phyloP scores from a whole-genome alignment of 768 basidiomycete species.

The Pulveroboletus sp. region DNA sequence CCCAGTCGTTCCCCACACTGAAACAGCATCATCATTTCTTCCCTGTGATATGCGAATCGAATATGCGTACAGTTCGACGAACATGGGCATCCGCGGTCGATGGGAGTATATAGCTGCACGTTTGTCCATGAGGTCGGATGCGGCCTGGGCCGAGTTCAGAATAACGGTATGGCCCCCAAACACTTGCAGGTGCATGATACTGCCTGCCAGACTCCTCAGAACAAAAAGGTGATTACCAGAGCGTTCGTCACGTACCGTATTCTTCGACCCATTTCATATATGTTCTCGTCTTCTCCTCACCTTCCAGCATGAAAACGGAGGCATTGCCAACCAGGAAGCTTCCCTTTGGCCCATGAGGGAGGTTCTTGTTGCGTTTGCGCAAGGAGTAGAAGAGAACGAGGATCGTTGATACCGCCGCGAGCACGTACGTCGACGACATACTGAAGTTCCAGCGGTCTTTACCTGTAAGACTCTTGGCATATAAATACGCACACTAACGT shows the following conservation, averaged over 20 bases:
- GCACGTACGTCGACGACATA: not conserved
- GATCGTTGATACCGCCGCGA: not conserved
- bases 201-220: not conserved
- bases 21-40: not conserved
- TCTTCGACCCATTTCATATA: not conserved
- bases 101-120: not conserved
- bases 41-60: not conserved
- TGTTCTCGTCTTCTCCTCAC: not conserved
- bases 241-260: not conserved
- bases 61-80: not conserved
- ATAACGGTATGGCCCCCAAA: conserved; percentile 22
- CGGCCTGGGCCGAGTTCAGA: conserved; percentile 30
- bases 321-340: not conserved
- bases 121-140: not conserved
- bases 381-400: not conserved
- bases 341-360: not conserved
- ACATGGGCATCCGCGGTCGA: not conserved
- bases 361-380: not conserved
- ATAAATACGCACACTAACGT: too few relatives aligned
- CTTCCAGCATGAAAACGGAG: not conserved
- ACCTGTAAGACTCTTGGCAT: too few relatives aligned
- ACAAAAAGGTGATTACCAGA: not conserved
- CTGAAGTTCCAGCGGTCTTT: too few relatives aligned
- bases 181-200: not conserved
- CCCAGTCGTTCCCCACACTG: not conserved